phyloP scores from a whole-genome alignment of 192 early-diverging fungal species.

The Diversispora eburnea region DNA sequence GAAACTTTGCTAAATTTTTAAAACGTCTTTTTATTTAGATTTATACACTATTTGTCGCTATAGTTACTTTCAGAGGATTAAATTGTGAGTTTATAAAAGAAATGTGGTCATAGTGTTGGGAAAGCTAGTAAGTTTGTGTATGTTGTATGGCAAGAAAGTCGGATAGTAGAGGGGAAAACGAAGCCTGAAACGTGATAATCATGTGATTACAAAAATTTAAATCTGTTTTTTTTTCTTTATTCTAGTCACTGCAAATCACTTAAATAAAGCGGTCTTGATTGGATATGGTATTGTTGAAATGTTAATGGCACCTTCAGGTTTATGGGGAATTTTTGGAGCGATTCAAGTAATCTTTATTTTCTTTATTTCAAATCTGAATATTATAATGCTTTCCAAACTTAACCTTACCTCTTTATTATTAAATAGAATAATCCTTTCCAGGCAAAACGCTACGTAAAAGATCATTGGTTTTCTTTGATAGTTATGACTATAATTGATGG shows the following conservation, averaged over 20 bases:
- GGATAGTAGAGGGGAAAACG: too few relatives aligned
- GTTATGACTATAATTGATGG: background rate
- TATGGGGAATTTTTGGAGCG: slow-evolving; percentile 17
- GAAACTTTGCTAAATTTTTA: too few relatives aligned
- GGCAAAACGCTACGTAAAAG: background rate
- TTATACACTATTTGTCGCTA: too few relatives aligned
- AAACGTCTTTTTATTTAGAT: too few relatives aligned
- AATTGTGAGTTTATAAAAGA: too few relatives aligned
- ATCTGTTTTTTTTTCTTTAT: background rate
- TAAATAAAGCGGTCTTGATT: background rate
- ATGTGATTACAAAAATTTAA: too few relatives aligned
- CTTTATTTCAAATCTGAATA: background rate
- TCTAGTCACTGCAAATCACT: background rate
- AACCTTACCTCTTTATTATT: background rate
- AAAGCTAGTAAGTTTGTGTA: too few relatives aligned
- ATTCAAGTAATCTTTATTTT: background rate
- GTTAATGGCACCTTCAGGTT: background rate
- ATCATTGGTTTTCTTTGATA: background rate
- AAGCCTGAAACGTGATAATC: too few relatives aligned
- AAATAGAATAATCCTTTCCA: background rate
- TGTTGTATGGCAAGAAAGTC: too few relatives aligned
- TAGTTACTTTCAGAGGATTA: too few relatives aligned
- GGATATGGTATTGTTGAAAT: background rate
- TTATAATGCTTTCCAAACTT: background rate
- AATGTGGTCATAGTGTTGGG: too few relatives aligned